Percentiles rank a stretch among this genome's conserved stretches.
Conservation (phyloP, 306 rosid species). For the Datisca glomerata region DNA sequence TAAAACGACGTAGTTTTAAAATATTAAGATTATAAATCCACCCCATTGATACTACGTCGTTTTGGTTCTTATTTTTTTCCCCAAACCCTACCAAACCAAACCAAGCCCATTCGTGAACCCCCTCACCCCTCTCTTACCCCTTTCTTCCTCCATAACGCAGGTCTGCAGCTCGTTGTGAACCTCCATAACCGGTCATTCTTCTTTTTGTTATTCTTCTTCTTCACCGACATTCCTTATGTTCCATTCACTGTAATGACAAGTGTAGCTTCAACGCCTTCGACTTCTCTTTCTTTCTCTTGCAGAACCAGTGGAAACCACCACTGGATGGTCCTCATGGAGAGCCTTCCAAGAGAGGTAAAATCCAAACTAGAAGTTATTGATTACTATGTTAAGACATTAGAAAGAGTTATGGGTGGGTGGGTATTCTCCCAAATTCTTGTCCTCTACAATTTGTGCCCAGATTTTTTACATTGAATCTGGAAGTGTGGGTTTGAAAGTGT, state of each 20-base stretch:
- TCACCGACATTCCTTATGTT: constrained; percentile 6
- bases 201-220: constrained; percentile 18
- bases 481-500: too few relatives aligned
- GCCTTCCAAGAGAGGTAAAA: constrained; percentile 32
- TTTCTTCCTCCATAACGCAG: too few relatives aligned
- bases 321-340: constrained; percentile 65
- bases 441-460: constrained; percentile 2
- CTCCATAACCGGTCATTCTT: too few relatives aligned
- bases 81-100: too few relatives aligned
- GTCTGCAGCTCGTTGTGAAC: too few relatives aligned
- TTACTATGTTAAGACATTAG: constrained; percentile 43
- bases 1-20: too few relatives aligned
- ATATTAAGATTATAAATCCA: too few relatives aligned
- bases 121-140: too few relatives aligned
- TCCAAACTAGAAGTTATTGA: constrained; percentile 41
- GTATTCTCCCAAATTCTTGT: constrained; percentile 1
- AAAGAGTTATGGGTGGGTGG: constrained; percentile 52
- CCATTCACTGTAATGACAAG: constrained; percentile 14
- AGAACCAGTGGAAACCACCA: constrained; percentile 29
- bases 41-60: too few relatives aligned
- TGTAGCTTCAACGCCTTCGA: constrained; percentile 23
- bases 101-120: too few relatives aligned
- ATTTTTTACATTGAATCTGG: too few relatives aligned
- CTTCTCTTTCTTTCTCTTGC: constrained; percentile 26
- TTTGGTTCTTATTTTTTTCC: too few relatives aligned